Evolutionary conservation across 2,329 filamentous ascomycete genomes (phyloP).

Genomic region (Helicocarpus griseus): DNA sequence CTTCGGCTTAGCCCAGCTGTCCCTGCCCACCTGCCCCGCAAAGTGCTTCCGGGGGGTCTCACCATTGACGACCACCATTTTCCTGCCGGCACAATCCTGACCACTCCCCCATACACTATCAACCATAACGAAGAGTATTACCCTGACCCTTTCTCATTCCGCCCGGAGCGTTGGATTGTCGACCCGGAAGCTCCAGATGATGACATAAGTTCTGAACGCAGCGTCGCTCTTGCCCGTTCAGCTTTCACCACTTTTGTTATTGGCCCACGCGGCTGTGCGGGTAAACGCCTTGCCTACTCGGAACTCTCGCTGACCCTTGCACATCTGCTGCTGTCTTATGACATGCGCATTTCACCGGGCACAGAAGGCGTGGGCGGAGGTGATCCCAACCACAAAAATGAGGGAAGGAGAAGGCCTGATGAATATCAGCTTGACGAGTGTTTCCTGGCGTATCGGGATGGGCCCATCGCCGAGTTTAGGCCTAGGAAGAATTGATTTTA

Average conservation of each 20-base stretch:
- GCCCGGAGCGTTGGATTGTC: conserved; percentile 30
- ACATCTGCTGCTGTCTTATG: conserved; percentile 30
- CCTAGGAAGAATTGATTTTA: conserved; percentile 6
- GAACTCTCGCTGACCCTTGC: conserved; percentile 33
- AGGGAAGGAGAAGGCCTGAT: conserved; percentile 12
- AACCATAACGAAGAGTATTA: conserved; percentile 26
- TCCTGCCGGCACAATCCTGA: conserved; percentile 24
- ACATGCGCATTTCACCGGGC: conserved; percentile 17
- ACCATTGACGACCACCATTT: conserved; percentile 23
- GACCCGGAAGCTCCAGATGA: conserved; percentile 10
- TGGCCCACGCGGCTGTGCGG: conserved; percentile 33
- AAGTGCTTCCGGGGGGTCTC: conserved; percentile 21
- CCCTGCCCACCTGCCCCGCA: conserved; percentile 19
- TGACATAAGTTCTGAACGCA: conserved; percentile 9
- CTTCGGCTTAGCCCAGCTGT: conserved; percentile 25
- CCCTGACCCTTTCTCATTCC: conserved; percentile 20
- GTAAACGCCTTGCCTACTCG: conserved; percentile 35
- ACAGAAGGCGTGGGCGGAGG: conserved; percentile 5
- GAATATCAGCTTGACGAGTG: conserved; percentile 17
- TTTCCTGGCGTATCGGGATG: conserved; percentile 22
- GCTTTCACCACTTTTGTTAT: conserved; percentile 26
- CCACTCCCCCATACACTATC: conserved; percentile 24
- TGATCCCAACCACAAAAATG: conserved; percentile 9
- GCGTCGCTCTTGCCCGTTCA: conserved; percentile 38
- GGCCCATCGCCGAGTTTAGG: conserved; percentile 23